A percentile compares a stretch with the other conserved stretches of the same genome.
These are phyloP conservation scores for Syncephalis fuscata DNA, from an alignment of 371 early-diverging fungal species.

Conservation along the genomic window DNA sequence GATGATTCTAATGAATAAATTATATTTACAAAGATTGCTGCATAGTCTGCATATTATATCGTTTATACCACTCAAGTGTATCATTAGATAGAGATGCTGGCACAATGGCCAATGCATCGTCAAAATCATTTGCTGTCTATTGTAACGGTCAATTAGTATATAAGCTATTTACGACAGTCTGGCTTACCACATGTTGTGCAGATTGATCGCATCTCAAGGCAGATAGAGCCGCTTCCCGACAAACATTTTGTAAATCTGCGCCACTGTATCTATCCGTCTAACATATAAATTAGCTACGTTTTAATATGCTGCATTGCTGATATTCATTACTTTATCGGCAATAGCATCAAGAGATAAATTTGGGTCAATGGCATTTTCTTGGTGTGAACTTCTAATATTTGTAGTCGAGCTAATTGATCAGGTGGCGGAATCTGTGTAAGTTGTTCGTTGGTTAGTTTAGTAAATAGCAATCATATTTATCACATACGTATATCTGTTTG, in stretches of 20 bases:
- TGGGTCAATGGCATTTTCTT: conserved; percentile 48
- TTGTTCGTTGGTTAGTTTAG: background rate
- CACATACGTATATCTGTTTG: conserved; percentile 61
- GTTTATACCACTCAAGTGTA: conserved; percentile 23
- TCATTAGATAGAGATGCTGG: conserved; percentile 26
- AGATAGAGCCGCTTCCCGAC: conserved; percentile 90
- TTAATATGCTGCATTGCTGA: background rate
- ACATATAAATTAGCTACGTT: background rate
- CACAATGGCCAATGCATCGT: conserved; percentile 20
- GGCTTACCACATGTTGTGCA: conserved; percentile 23
- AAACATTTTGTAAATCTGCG: conserved; percentile 91
- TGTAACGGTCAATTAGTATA: too few relatives aligned
- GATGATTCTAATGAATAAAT: background rate
- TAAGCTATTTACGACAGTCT: background rate
- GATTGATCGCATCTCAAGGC: conserved; percentile 13
- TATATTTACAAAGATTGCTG: too few relatives aligned
- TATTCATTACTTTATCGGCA: conserved; percentile 28
- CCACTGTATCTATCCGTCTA: conserved; percentile 86
- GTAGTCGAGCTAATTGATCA: conserved; percentile 50
- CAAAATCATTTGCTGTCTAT: conserved; percentile 22
- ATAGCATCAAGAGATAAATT: conserved; percentile 54
- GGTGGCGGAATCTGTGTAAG: conserved; percentile 83
- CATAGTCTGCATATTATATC: background rate
- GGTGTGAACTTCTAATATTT: conserved; percentile 81
- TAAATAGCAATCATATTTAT: background rate